Evolutionary conservation across 768 basidiomycete species (phyloP).

Genomic region (Mycena albidolilacea): DNA sequence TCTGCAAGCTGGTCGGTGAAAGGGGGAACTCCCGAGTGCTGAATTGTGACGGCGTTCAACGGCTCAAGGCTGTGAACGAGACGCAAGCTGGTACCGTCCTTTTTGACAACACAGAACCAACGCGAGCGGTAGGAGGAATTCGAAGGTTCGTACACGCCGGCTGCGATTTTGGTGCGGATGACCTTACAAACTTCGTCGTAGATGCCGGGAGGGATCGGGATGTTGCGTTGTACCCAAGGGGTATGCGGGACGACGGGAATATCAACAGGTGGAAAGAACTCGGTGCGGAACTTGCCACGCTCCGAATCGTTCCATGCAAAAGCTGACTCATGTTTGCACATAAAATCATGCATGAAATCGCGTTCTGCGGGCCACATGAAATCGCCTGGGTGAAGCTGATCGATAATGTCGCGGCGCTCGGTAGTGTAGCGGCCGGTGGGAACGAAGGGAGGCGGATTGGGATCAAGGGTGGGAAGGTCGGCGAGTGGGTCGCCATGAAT

Average conservation of each 20-base stretch:
- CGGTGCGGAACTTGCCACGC: conserved; percentile 20
- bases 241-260: conserved; percentile 38
- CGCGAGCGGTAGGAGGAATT: no score
- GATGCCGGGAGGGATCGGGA: conserved; percentile 51
- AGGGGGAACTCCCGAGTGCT: conserved; percentile 17
- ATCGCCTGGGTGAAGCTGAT: not conserved
- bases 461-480: conserved; percentile 21
- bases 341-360: conserved; percentile 8
- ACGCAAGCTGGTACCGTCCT: not conserved
- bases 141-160: conserved; percentile 48
- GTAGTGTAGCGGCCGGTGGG: conserved; percentile 33
- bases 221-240: conserved; percentile 35
- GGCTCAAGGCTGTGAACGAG: conserved; percentile 3
- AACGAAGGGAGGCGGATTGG: conserved; percentile 21
- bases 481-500: conserved; percentile 34
- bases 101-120: not conserved
- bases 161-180: conserved; percentile 51
- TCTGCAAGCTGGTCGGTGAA: conserved; percentile 54
- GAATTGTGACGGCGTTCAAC: not conserved
- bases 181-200: conserved; percentile 50
- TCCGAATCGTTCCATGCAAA: conserved; percentile 37
- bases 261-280: conserved; percentile 28
- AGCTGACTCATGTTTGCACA: not conserved
- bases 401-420: conserved; percentile 10
- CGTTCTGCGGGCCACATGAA: conserved; percentile 34